Evolutionary conservation across 164 flowering plant species (phyloP).

Genomic region (Stephania yunnanensis): DNA sequence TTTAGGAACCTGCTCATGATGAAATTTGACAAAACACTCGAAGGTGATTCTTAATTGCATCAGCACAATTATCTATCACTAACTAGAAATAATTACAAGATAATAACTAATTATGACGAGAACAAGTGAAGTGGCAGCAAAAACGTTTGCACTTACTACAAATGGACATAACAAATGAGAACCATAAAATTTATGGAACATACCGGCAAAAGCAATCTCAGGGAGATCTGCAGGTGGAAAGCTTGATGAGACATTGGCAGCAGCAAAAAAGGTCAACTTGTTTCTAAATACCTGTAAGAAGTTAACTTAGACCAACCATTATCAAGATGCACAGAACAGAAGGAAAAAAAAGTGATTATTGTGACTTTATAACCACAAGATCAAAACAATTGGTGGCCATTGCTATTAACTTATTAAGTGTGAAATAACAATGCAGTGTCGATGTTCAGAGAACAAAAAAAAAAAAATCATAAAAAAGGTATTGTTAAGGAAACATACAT

Average conservation of each 20-base stretch:
- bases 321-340: neutral
- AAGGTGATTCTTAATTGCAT: neutral
- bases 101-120: neutral
- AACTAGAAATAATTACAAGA: neutral
- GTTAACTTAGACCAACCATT: slow-evolving; percentile 6
- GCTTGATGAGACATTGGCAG: slow-evolving; percentile 91
- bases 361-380: neutral
- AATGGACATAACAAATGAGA: neutral
- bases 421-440: neutral
- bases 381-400: neutral
- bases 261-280: slow-evolving; percentile 78
- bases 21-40: neutral
- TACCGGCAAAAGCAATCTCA: slow-evolving; percentile 99
- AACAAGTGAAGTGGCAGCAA: neutral
- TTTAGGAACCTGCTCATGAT: neutral
- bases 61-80: no score
- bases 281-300: slow-evolving; percentile 69
- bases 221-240: slow-evolving; percentile 84
- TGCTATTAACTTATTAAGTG: neutral
- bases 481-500: slow-evolving; percentile 41
- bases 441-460: no score
- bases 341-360: neutral
- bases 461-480: neutral
- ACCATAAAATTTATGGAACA: neutral
- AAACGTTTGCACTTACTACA: neutral